Base-by-base conservation (phyloP, 768 basidiomycete genomes). In the Tulasnella sp. region DNA sequence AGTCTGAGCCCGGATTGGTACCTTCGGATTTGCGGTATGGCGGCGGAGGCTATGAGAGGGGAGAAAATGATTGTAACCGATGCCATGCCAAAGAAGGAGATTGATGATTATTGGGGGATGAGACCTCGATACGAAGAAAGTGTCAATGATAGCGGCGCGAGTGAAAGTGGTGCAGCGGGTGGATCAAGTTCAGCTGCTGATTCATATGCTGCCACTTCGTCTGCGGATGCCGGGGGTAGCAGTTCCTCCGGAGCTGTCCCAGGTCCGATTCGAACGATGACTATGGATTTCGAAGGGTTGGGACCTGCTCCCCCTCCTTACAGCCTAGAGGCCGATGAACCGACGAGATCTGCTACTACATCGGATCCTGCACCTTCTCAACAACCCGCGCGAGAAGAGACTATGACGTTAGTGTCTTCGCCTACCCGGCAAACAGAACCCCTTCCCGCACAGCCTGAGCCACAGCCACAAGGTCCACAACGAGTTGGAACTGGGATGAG, bases 1-100 rank as follows among this genome's bases (percentile, higher is more conserved):
- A 80, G 83, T 55, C 62, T 87, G 15, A 84, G 85, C 1, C 67
- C 79, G 24, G 87, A 90, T 66, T 90, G 87, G 86, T 83, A 83
- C 61, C 83, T 84, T 81, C 75, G 84, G 19, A 77, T 86, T 45
- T 75, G 73, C 58, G 83, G 83, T 13, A 76, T 82, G 57, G 80
- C 79, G 2, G 80, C 72, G 0, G 81, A 85, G 63, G 74, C 69
- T 24, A 66, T 86, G 27, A 77, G 78, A 12, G 71, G 75, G 34
- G 81, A 81, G 57, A 75, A 78, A n/a, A 66, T 67, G 35, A 67
- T 85, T 6, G 68, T 68, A 33, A 46, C 39, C 4, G 80, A 81
- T 44, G 71, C 74, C 1, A 78, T 85, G 54, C 81, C 83, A 0
- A 64, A 70, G 28, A 82, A 84, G 53, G 82, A 84, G 57, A 61